phyloP scores from a whole-genome alignment of 2,329 filamentous ascomycete species.

The Fusarium sp. region DNA sequence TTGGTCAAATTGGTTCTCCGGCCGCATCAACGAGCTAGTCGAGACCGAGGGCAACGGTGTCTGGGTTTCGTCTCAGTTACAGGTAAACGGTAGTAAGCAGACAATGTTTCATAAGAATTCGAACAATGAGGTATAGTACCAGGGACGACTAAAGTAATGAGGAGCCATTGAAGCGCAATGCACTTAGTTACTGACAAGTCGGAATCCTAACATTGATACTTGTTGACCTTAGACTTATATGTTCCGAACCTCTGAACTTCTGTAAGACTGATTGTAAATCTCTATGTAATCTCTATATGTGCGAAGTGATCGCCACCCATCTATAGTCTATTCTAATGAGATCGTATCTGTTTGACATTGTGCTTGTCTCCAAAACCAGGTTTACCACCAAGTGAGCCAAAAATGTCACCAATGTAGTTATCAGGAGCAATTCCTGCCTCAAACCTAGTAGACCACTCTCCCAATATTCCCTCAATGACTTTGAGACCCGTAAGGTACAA shows the following conservation, averaged over 20 bases:
- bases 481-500: constrained; percentile 34
- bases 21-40: constrained; percentile 35
- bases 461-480: constrained; percentile 27
- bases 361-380: constrained; percentile 34
- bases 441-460: constrained; percentile 26
- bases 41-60: constrained; percentile 35
- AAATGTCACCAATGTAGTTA: constrained; percentile 40
- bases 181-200: too few species aligned
- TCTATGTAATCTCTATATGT: not conserved
- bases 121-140: constrained; percentile 61
- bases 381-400: constrained; percentile 36
- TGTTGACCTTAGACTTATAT: too few species aligned
- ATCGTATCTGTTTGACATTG: not conserved
- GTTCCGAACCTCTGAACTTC: too few species aligned
- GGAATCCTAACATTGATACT: constrained; percentile 83
- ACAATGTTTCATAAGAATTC: constrained; percentile 58
- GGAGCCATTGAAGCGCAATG: too few species aligned
- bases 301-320: not conserved
- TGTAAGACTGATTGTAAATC: too few species aligned
- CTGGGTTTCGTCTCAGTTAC: constrained; percentile 59
- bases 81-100: constrained; percentile 59
- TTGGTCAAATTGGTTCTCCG: constrained; percentile 47
- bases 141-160: too few species aligned
- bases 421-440: constrained; percentile 10
- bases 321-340: not conserved